phyloP scores from a whole-genome alignment of 495 filamentous ascomycete species.

The Aspergillus kassunensis region DNA sequence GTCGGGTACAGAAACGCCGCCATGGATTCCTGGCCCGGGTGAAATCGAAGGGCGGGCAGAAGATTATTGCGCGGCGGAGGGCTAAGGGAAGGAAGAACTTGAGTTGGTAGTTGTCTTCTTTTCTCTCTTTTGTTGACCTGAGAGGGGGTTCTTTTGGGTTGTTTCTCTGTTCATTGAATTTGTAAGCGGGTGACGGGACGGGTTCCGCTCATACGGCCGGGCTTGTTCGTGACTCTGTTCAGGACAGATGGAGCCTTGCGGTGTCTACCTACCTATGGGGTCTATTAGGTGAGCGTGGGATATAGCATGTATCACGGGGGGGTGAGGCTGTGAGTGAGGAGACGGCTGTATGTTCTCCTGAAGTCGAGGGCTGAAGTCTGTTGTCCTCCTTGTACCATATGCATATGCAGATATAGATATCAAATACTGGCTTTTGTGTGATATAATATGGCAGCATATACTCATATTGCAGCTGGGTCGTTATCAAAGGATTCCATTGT shows the following conservation, averaged over 20 bases:
- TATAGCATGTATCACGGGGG: no score
- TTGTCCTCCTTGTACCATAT: conserved; percentile 23
- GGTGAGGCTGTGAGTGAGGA: background rate
- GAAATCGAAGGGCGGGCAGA: conserved; percentile 51
- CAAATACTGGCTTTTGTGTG: background rate
- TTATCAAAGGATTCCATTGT: background rate
- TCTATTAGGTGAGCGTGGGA: no score
- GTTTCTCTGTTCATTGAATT: background rate
- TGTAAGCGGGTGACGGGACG: no score
- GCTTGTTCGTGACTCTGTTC: no score
- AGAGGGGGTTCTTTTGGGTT: no score
- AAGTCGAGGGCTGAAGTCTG: background rate
- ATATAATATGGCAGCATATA: background rate
- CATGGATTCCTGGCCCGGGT: conserved; percentile 63
- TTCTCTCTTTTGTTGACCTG: background rate
- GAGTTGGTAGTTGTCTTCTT: conserved; percentile 46
- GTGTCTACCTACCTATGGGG: no score
- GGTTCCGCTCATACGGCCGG: no score
- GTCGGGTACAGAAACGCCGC: conserved; percentile 66
- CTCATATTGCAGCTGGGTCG: background rate
- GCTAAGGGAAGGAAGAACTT: conserved; percentile 58
- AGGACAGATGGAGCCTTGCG: no score
- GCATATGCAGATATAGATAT: conserved; percentile 21
- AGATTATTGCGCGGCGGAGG: conserved; percentile 53
- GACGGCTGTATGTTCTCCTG: background rate